phyloP scores from a whole-genome alignment of 139 green algal species.

The Pseudopediastrum boryanum region DNA sequence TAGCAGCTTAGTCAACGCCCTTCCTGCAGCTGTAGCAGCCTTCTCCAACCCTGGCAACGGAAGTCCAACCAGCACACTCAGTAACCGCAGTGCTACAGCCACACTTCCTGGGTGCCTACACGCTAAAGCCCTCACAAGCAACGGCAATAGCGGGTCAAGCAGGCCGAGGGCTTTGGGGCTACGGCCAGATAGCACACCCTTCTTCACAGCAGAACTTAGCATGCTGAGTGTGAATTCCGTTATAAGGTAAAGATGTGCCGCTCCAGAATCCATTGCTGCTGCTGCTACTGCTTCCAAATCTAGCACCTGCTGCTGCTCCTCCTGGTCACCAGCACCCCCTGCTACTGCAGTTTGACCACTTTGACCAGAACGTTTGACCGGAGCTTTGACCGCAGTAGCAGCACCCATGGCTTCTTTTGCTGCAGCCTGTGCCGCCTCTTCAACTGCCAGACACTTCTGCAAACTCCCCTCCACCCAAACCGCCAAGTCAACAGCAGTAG shows the following conservation, averaged over 20 bases:
- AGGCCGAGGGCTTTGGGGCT: constrained; percentile 46
- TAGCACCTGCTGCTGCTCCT: neutral
- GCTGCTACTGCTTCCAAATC: neutral
- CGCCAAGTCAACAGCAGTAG: constrained; percentile 58
- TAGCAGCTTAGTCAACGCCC: constrained; percentile 61
- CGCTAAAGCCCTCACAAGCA: constrained; percentile 65
- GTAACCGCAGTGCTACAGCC: constrained; percentile 53
- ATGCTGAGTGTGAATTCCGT: constrained; percentile 82
- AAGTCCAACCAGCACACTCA: constrained; percentile 60
- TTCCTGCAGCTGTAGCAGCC: constrained; percentile 44
- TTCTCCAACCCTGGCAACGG: constrained; percentile 59
- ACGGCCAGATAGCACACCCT: constrained; percentile 45
- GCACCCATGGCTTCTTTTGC: constrained; percentile 44
- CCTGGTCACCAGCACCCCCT: too few relatives aligned
- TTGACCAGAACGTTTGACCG: too few relatives aligned
- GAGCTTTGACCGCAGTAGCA: neutral
- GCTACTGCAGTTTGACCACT: too few relatives aligned
- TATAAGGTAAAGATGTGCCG: constrained; percentile 79
- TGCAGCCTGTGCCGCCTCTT: constrained; percentile 46
- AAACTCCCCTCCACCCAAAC: constrained; percentile 62
- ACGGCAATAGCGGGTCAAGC: constrained; percentile 74
- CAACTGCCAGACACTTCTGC: constrained; percentile 39
- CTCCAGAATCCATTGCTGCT: constrained; percentile 29
- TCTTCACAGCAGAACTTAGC: constrained; percentile 57
- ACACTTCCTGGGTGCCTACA: constrained; percentile 50